A percentile compares a stretch with the other conserved stretches of the same genome.
Conservation (phyloP, 2,329 filamentous ascomycete species). For the Scolecobasidium constrictum region DNA sequence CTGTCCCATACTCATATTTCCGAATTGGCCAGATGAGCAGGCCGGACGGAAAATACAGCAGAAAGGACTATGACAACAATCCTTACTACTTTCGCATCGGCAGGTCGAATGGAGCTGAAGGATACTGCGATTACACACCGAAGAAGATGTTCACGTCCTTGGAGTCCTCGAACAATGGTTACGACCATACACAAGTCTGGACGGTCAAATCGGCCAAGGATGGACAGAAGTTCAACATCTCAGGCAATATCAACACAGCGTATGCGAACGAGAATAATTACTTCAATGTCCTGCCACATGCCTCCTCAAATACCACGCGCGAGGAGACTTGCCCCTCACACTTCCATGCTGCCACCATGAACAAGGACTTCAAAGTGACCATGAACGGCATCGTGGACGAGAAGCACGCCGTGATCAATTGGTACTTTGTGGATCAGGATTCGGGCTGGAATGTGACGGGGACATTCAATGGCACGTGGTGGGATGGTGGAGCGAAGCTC, state of each 20-base stretch:
- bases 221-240: slow-evolving; percentile 1
- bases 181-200: slow-evolving; percentile 5
- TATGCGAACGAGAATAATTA: slow-evolving; percentile 7
- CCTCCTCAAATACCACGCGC: background rate
- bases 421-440: slow-evolving; percentile 2
- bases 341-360: slow-evolving; percentile 5
- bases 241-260: slow-evolving; percentile 1
- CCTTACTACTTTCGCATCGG: slow-evolving; percentile 6
- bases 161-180: slow-evolving; percentile 4
- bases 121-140: slow-evolving; percentile 1
- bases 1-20: slow-evolving; percentile 3
- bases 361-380: background rate
- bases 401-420: background rate
- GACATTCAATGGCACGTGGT: background rate
- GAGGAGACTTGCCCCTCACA: slow-evolving; percentile 4
- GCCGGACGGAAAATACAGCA: background rate
- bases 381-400: slow-evolving; percentile 1
- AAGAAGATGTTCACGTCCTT: slow-evolving; percentile 4
- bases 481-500: background rate
- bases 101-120: background rate
- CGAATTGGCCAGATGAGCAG: slow-evolving; percentile 4
- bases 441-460: slow-evolving; percentile 1
- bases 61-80: slow-evolving; percentile 5
- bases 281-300: slow-evolving; percentile 4
- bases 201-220: background rate